Conservation (phyloP, 2,329 filamentous ascomycete genomes). For the Penicillium sp. region DNA sequence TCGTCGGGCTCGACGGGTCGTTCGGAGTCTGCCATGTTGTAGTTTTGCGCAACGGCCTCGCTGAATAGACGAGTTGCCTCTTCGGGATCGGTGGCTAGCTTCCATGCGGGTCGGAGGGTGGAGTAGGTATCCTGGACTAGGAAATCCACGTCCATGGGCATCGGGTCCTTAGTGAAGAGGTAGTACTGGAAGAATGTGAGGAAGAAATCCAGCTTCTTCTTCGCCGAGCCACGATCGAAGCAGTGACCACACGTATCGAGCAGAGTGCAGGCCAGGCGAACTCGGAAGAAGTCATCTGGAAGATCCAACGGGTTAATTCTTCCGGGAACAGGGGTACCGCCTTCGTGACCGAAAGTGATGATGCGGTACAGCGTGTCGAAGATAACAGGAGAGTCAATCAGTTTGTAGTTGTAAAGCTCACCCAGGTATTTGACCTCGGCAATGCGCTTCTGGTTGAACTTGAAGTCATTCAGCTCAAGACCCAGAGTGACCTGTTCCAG, state of each 20-base stretch:
- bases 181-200: constrained; percentile 94
- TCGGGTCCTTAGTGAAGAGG: constrained; percentile 77
- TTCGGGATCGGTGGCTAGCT: constrained; percentile 70
- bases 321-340: constrained; percentile 75
- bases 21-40: constrained; percentile 70
- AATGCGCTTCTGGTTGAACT: constrained; percentile 89
- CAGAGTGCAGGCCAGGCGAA: constrained; percentile 81
- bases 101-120: constrained; percentile 85
- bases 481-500: constrained; percentile 84
- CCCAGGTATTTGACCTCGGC: constrained; percentile 95
- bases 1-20: constrained; percentile 69
- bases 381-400: constrained; percentile 90
- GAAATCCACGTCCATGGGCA: constrained; percentile 97
- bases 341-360: constrained; percentile 81
- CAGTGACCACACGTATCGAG: constrained; percentile 95
- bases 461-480: constrained; percentile 93
- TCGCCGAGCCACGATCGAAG: constrained; percentile 86
- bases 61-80: constrained; percentile 81
- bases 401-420: constrained; percentile 95
- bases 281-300: constrained; percentile 93
- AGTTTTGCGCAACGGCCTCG: constrained; percentile 83
- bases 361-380: constrained; percentile 96
- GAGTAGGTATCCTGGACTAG: constrained; percentile 89
- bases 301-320: constrained; percentile 73
- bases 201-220: constrained; percentile 98